phyloP scores from a whole-genome alignment of 1,284 basidiomycete species.

The Boletus hoseneyae region DNA sequence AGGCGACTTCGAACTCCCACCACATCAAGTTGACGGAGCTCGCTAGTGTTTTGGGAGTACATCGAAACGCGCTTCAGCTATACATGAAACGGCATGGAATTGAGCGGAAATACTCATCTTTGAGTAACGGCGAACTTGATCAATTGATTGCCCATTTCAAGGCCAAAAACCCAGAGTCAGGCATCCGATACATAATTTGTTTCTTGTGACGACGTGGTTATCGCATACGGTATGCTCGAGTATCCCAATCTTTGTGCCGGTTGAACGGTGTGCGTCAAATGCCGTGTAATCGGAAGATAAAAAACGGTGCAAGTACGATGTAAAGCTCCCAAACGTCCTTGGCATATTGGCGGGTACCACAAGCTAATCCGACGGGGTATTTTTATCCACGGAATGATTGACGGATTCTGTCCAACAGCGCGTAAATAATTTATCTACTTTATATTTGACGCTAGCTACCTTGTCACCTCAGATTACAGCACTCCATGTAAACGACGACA shows the following conservation, averaged over 20 bases:
- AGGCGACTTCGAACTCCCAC: slow-evolving; percentile 5
- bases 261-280: slow-evolving; percentile 22
- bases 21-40: slow-evolving; percentile 22
- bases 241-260: not conserved
- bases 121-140: slow-evolving; percentile 24
- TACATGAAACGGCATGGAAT: slow-evolving; percentile 20
- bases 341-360: slow-evolving; percentile 16
- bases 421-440: not conserved
- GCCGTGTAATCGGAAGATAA: slow-evolving; percentile 7
- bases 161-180: slow-evolving; percentile 17
- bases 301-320: slow-evolving; percentile 28
- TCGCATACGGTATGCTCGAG: not conserved
- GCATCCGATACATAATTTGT: slow-evolving; percentile 20
- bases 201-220: not conserved
- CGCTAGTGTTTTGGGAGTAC: slow-evolving; percentile 17
- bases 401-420: slow-evolving; percentile 42
- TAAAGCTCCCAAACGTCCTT: slow-evolving; percentile 34
- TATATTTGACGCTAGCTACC: not conserved
- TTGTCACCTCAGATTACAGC: not conserved
- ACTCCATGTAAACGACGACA: slow-evolving; percentile 27
- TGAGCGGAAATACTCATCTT: slow-evolving; percentile 6
- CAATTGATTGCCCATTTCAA: slow-evolving; percentile 20
- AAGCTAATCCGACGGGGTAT: slow-evolving; percentile 49
- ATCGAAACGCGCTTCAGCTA: slow-evolving; percentile 13
- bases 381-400: slow-evolving; percentile 47